phyloP scores from a whole-genome alignment of 2,329 filamentous ascomycete genomes.

The Cladorrhinum sp. region DNA sequence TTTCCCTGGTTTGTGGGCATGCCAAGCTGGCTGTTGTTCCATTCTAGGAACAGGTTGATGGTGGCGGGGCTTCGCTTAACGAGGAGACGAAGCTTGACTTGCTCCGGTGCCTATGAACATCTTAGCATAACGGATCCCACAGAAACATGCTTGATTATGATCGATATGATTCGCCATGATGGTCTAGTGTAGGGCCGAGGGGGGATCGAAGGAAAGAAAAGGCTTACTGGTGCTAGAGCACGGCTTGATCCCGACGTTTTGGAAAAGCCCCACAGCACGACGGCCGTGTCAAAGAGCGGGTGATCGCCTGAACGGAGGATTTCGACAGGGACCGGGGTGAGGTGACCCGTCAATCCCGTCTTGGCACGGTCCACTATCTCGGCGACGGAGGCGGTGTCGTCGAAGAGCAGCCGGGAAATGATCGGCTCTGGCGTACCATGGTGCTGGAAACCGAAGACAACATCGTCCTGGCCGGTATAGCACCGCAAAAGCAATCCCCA shows the following conservation, averaged over 20 bases:
- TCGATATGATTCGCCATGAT: no score
- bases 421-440: constrained; percentile 5
- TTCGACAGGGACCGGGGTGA: background rate
- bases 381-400: constrained; percentile 12
- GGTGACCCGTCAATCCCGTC: constrained; percentile 6
- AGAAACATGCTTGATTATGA: no score
- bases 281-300: constrained; percentile 19
- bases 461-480: constrained; percentile 26
- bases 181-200: no score
- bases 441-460: constrained; percentile 20
- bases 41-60: constrained; percentile 22
- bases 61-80: constrained; percentile 9
- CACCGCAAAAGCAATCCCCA: constrained; percentile 25
- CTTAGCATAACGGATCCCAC: background rate
- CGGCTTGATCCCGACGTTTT: constrained; percentile 5
- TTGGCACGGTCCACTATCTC: constrained; percentile 10
- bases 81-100: constrained; percentile 20
- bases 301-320: constrained; percentile 1
- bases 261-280: constrained; percentile 19
- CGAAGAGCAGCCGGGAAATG: constrained; percentile 16
- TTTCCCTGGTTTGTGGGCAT: constrained; percentile 18
- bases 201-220: no score
- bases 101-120: constrained; percentile 2
- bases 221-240: constrained; percentile 14
- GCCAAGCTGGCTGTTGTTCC: constrained; percentile 16